These are phyloP conservation scores for Termitomyces sp. DNA, from an alignment of 768 basidiomycete genomes.

Conservation along the genomic window DNA sequence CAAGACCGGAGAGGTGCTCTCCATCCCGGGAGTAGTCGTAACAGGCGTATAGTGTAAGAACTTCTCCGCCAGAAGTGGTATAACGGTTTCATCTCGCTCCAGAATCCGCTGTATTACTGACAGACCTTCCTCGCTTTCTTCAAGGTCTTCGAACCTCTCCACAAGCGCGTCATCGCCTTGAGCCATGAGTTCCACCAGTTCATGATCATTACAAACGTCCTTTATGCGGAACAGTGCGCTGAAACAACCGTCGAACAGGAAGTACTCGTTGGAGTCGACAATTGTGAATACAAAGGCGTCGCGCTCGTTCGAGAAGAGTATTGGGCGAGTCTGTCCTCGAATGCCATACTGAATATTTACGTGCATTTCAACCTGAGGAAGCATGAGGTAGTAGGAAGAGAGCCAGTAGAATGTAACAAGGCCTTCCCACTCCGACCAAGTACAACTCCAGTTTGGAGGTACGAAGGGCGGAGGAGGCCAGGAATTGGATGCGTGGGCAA, in stretches of 20 bases:
- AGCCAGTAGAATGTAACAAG: constrained; percentile 29
- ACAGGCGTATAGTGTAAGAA: constrained; percentile 27
- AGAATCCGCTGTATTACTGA: constrained; percentile 23
- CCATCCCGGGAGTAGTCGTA: constrained; percentile 14
- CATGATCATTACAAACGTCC: constrained; percentile 11
- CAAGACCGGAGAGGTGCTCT: neutral
- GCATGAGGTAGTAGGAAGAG: constrained; percentile 30
- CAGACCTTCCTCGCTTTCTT: constrained; percentile 23
- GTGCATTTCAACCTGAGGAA: constrained; percentile 33
- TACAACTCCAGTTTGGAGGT: constrained; percentile 26
- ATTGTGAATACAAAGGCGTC: constrained; percentile 21
- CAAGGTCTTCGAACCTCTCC: constrained; percentile 6
- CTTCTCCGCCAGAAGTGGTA: constrained; percentile 25
- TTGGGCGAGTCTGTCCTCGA: constrained; percentile 27
- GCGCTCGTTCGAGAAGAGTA: constrained; percentile 23
- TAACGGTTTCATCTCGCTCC: constrained; percentile 25
- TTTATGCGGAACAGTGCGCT: constrained; percentile 11
- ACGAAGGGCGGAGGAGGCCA: constrained; percentile 22
- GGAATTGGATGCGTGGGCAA: constrained; percentile 17
- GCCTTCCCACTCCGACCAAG: constrained; percentile 25
- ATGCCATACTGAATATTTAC: constrained; percentile 27
- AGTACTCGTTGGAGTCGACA: constrained; percentile 16
- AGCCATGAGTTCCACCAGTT: constrained; percentile 13
- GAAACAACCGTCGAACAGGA: constrained; percentile 12
- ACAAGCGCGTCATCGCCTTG: constrained; percentile 10